phyloP scores from a whole-genome alignment of 345 rosid genomes.

The Lumnitzera racemosa region DNA sequence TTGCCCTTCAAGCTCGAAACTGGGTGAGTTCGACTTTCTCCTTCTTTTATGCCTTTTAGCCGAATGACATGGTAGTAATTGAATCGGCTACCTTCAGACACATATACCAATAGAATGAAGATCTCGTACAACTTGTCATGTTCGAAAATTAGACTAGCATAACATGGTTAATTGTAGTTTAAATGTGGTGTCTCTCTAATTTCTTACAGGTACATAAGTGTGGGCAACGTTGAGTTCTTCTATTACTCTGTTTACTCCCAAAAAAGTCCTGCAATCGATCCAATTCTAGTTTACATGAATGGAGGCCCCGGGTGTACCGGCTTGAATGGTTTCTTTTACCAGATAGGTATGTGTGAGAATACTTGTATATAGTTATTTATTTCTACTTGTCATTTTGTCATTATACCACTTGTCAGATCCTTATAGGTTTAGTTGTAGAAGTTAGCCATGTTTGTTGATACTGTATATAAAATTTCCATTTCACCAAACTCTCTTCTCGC shows the following conservation, averaged over 20 bases:
- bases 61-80: no score
- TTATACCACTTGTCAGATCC: no score
- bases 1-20: constrained; percentile 28
- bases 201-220: constrained; percentile 14
- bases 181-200: not conserved
- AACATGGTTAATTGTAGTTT: not conserved
- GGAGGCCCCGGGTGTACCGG: constrained; percentile 33
- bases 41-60: not conserved
- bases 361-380: no score
- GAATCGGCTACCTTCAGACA: no score
- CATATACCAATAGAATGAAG: no score
- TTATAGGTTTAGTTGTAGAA: no score
- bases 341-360: constrained; percentile 14
- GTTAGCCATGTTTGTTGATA: no score
- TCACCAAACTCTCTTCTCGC: no score
- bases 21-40: constrained; percentile 8
- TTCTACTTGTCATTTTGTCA: no score
- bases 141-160: no score
- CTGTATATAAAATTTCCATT: no score
- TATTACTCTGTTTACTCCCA: constrained; percentile 23
- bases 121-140: no score
- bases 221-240: constrained; percentile 25
- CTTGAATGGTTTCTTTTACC: constrained; percentile 23
- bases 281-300: constrained; percentile 17
- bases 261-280: constrained; percentile 18